A percentile compares a stretch with the other conserved stretches of the same genome.
Conservation (phyloP, 352 stramenopile genomes). For the Peronospora destructor region DNA sequence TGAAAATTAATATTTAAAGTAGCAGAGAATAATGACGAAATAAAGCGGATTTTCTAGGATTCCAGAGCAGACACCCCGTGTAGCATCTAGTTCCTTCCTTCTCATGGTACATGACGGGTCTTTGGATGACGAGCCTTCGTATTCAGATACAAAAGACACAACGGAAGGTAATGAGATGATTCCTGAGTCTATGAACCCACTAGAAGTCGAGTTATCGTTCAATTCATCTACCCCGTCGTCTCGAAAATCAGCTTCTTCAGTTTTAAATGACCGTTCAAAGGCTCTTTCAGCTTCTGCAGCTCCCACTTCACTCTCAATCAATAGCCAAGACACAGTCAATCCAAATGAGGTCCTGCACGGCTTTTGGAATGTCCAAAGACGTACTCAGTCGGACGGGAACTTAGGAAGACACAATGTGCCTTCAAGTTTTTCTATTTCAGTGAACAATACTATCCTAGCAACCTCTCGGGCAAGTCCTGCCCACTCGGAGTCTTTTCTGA, state of each 20-base stretch:
- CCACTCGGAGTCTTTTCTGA: slow-evolving; percentile 29
- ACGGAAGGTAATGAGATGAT: slow-evolving; percentile 4
- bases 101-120: slow-evolving; percentile 27
- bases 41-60: background rate
- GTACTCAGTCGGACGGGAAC: slow-evolving; percentile 49
- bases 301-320: slow-evolving; percentile 1
- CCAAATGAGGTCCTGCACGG: slow-evolving; percentile 3
- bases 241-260: slow-evolving; percentile 5
- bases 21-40: background rate
- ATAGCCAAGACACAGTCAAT: slow-evolving; percentile 4
- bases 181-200: background rate
- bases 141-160: slow-evolving; percentile 12
- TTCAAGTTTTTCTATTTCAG: background rate
- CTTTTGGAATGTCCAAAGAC: slow-evolving; percentile 28
- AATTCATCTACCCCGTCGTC: background rate
- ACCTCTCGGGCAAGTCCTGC: slow-evolving; percentile 12
- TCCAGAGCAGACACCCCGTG: background rate
- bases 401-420: slow-evolving; percentile 16
- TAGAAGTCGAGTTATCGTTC: slow-evolving; percentile 28
- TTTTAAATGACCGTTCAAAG: slow-evolving; percentile 13
- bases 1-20: background rate
- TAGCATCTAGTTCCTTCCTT: slow-evolving; percentile 2
- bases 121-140: slow-evolving; percentile 17
- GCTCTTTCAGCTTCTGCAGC: slow-evolving; percentile 13
- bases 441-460: slow-evolving; percentile 8